Conservation (phyloP, 352 stramenopile genomes). For the Phytophthora hybrid region DNA sequence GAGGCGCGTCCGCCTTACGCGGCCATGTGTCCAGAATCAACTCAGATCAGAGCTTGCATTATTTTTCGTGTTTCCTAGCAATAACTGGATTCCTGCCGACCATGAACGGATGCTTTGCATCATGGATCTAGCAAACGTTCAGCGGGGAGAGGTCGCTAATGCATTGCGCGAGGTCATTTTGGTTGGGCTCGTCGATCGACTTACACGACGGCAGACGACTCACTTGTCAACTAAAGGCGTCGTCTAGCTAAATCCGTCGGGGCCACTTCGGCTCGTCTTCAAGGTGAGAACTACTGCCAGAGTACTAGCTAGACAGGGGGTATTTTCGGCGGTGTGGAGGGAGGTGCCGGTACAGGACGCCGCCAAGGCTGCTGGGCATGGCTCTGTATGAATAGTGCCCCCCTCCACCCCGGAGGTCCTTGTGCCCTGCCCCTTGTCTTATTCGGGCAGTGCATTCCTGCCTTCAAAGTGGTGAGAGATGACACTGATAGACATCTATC, state of each 20-base stretch:
- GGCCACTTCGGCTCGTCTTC: conserved; percentile 7
- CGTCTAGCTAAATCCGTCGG: conserved; percentile 17
- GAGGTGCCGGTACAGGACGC: conserved; percentile 8
- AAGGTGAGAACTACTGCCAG: conserved; percentile 7
- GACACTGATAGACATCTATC: conserved; percentile 27
- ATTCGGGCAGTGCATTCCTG: conserved; percentile 19
- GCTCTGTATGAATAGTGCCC: conserved; percentile 33
- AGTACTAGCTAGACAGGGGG: conserved; percentile 6
- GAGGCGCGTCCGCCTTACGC: conserved; percentile 8
- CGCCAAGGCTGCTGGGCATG: conserved; percentile 8
- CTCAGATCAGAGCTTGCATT: conserved; percentile 27
- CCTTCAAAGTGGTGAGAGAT: conserved; percentile 21
- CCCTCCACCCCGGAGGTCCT: conserved; percentile 2
- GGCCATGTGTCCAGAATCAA: conserved; percentile 35
- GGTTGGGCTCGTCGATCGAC: background rate
- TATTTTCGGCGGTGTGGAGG: conserved; percentile 17
- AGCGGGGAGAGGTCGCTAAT: conserved; percentile 2
- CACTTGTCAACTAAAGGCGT: conserved; percentile 1
- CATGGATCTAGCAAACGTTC: background rate
- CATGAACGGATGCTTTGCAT: conserved; percentile 14
- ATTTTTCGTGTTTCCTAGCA: conserved; percentile 31
- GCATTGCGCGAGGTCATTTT: conserved; percentile 4
- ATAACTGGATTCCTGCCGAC: conserved; percentile 24
- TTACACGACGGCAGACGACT: background rate
- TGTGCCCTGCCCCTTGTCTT: conserved; percentile 29